Percentiles rank a stretch among this genome's conserved stretches.
phyloP scores from a whole-genome alignment of 257 asterid genomes.

The Solanum piurae region DNA sequence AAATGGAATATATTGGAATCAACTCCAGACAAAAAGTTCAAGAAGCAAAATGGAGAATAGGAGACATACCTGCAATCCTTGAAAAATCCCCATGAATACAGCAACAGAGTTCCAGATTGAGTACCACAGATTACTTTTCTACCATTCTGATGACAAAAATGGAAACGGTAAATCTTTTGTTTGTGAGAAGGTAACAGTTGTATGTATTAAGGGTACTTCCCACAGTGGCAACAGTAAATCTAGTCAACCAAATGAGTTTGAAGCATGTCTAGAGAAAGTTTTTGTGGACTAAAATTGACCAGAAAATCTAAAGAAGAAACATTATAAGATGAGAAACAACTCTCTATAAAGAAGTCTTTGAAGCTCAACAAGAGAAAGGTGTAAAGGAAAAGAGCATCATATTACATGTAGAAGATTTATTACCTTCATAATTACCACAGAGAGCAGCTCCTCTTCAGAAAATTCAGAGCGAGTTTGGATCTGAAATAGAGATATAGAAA shows the following conservation, averaged over 20 bases:
- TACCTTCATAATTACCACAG: conserved; percentile 91
- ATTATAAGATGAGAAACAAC: background rate
- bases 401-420: conserved; percentile 1
- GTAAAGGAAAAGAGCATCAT: background rate
- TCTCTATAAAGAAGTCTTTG: background rate
- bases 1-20: background rate
- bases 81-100: conserved; percentile 98
- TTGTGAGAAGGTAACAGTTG: background rate
- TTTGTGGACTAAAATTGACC: background rate
- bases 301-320: background rate
- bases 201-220: background rate
- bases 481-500: conserved; percentile 21
- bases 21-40: conserved; percentile 4
- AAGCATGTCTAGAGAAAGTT: background rate
- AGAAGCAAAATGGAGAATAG: conserved; percentile 3
- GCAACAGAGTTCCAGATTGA: conserved; percentile 56
- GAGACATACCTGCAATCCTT: conserved; percentile 80
- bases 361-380: background rate
- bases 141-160: conserved; percentile 51
- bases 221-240: background rate
- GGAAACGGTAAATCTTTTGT: background rate
- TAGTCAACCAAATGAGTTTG: background rate
- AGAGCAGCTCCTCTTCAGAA: conserved; percentile 92
- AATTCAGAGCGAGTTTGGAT: conserved; percentile 85
- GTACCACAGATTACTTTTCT: conserved; percentile 80